Base-by-base conservation (phyloP, 352 stramenopile genomes). In the Pythium sukuiense region DNA sequence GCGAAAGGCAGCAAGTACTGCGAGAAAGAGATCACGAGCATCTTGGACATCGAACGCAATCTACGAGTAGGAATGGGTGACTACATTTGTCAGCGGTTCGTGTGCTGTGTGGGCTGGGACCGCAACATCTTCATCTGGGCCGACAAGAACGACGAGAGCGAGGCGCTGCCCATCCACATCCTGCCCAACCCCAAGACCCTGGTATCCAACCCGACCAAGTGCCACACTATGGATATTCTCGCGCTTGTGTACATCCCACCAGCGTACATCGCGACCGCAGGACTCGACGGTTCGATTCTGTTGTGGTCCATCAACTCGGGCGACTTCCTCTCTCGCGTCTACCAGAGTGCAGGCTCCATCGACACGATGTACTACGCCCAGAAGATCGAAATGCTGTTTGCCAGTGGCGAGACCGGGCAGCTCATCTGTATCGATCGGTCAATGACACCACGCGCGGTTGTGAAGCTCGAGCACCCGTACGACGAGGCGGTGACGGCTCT, bases 101-200 rank as follows among this genome's bases (percentile, higher is more conserved):
- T 93, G 50, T 90, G 81, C n/a, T 90, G 79, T 41, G 82, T 91
- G 1, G 88, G 88, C 20, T 96, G 88, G 88, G 88, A 95, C 61
- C 80, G 83, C n/a, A 75, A 76, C 24, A 71, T 96, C 16, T 94
- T 89, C 54, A 71, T 95, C 4, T 96, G 86, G 85, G 85, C 81
- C 20, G 88, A 96, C 72, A 90, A 90, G 66, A 89, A 87, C 57
- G 84, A 90, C 37, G 85, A 91, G 30, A 85, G 78, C 30, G 83
- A 89, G 52, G 80, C 81, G 43, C 61, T 88, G 1, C 84, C 84
- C 13, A 69, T 88, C 8, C 81, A 88, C 50, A 29, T 88, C 2
- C 59, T 93, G 20, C 83, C 83, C 2, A 74, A 73, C 27, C 59
- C 35, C 66, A 67, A 56, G 53, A 80, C 48, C 39, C 67, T 63